phyloP scores from a whole-genome alignment of 208 protist genomes.

The Crithidia fasciculata region DNA sequence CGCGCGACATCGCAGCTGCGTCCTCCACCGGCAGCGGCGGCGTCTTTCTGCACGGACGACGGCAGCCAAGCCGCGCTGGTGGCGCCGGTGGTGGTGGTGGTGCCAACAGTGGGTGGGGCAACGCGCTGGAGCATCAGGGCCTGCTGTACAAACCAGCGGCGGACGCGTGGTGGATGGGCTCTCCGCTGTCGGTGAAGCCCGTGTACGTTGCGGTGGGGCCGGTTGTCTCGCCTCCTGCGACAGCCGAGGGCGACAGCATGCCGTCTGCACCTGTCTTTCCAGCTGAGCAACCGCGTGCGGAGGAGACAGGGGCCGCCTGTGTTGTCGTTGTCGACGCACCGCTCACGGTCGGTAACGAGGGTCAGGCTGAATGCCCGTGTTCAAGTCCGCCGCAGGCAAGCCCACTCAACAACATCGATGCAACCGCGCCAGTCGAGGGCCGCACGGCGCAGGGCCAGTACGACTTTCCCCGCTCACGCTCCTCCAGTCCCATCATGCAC shows the following conservation, averaged over 20 bases:
- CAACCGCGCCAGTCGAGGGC: background rate
- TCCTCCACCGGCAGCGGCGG: constrained; percentile 30
- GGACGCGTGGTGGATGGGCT: constrained; percentile 84
- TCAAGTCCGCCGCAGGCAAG: background rate
- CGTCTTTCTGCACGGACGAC: constrained; percentile 68
- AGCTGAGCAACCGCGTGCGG: too few relatives aligned
- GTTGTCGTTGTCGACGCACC: background rate
- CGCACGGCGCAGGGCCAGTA: constrained; percentile 34
- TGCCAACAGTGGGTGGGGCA: background rate
- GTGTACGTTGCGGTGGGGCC: constrained; percentile 49
- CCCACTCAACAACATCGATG: background rate
- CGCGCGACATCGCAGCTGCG: constrained; percentile 51
- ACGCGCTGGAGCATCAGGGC: constrained; percentile 38
- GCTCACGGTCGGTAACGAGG: background rate
- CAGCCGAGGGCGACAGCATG: too few relatives aligned
- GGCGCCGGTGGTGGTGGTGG: too few relatives aligned
- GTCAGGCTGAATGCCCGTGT: background rate
- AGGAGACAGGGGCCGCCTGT: too few relatives aligned
- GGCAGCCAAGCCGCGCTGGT: constrained; percentile 19
- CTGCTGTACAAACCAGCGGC: constrained; percentile 47
- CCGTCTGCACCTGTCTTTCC: too few relatives aligned
- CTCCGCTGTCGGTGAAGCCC: constrained; percentile 61
- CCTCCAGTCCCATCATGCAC: constrained; percentile 4
- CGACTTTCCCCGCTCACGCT: constrained; percentile 19
- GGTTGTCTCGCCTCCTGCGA: background rate